Conservation (phyloP, 2,329 filamentous ascomycete species). For the Aspergillus hiratsukae region DNA sequence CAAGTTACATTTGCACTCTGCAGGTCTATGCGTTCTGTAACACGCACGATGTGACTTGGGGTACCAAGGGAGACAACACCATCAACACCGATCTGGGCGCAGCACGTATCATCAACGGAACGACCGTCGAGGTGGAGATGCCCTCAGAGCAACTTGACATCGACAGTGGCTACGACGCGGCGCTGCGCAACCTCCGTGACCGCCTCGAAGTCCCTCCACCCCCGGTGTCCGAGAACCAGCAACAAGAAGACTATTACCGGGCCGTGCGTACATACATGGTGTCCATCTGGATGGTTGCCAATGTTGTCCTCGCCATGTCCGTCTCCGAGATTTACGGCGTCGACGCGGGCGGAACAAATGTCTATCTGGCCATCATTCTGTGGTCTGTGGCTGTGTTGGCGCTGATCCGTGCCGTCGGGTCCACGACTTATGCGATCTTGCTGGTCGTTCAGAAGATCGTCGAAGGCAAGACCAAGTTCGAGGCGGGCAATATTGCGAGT, state of each 20-base stretch:
- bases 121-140: slow-evolving; percentile 93
- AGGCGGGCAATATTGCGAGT: slow-evolving; percentile 32
- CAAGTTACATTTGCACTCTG: slow-evolving; percentile 91
- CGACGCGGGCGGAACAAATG: slow-evolving; percentile 70
- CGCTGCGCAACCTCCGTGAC: slow-evolving; percentile 90
- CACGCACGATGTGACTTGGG: slow-evolving; percentile 98
- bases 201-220: slow-evolving; percentile 72
- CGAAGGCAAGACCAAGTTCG: slow-evolving; percentile 71
- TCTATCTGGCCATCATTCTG: slow-evolving; percentile 87
- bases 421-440: slow-evolving; percentile 74
- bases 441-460: slow-evolving; percentile 79
- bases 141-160: slow-evolving; percentile 97
- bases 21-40: slow-evolving; percentile 99
- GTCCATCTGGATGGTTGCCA: slow-evolving; percentile 86
- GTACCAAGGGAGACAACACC: slow-evolving; percentile 96
- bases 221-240: slow-evolving; percentile 65
- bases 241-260: slow-evolving; percentile 98
- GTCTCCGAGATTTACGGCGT: slow-evolving; percentile 79
- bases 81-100: slow-evolving; percentile 87
- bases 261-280: slow-evolving; percentile 98
- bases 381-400: slow-evolving; percentile 87
- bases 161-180: slow-evolving; percentile 95
- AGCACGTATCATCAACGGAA: slow-evolving; percentile 69
- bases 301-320: slow-evolving; percentile 89
- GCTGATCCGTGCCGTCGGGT: slow-evolving; percentile 80